A percentile compares a stretch with the other conserved stretches of the same genome.
Conservation (phyloP, 441 rosid genomes). For the Omphalea diandra region DNA sequence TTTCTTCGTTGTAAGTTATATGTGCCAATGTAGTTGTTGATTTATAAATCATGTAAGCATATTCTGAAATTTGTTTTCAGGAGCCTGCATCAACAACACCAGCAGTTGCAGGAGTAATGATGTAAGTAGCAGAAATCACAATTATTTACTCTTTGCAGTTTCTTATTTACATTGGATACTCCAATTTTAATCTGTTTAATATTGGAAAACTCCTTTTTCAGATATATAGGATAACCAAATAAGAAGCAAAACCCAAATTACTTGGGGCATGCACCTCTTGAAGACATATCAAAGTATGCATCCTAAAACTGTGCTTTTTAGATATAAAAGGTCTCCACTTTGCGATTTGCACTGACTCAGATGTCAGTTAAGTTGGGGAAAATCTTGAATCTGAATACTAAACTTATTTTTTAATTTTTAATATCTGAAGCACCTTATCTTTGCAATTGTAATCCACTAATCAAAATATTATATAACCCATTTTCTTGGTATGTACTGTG, state of each 20-base stretch:
- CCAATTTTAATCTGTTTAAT: constrained; percentile 11
- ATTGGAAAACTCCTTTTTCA: constrained; percentile 25
- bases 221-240: constrained; percentile 82
- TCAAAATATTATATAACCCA: not conserved
- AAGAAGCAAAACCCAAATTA: constrained; percentile 66
- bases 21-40: not conserved
- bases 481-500: not conserved
- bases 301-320: not conserved
- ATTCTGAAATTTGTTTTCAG: constrained; percentile 43
- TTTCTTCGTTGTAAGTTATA: constrained; percentile 74
- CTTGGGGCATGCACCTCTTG: constrained; percentile 72
- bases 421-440: not conserved
- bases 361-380: not conserved
- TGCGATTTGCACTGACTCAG: not conserved
- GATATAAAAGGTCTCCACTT: not conserved
- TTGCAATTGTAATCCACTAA: not conserved
- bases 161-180: not conserved
- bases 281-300: constrained; percentile 70
- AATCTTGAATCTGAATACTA: not conserved
- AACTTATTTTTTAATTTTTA: no score
- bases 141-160: not conserved
- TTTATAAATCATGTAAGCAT: constrained; percentile 13
- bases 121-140: constrained; percentile 47
- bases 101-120: constrained; percentile 75
- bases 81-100: constrained; percentile 57